These are phyloP conservation scores for Aspergillus vadensis DNA, from an alignment of 2,329 filamentous ascomycete genomes.

Conservation along the genomic window DNA sequence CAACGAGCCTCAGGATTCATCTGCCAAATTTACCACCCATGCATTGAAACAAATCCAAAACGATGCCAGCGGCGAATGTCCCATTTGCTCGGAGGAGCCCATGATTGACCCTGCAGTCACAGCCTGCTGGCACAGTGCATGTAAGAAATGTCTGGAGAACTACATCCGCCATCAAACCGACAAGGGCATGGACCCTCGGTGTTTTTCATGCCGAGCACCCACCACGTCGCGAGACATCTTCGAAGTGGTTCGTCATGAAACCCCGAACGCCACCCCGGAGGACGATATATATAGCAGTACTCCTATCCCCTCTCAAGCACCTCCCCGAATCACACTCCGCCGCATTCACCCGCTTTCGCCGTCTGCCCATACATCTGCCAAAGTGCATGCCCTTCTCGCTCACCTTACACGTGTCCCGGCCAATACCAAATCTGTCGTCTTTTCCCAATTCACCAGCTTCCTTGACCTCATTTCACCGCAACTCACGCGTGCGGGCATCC, in stretches of 20 bases:
- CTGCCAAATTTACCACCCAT: conserved; percentile 79
- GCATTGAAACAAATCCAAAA: conserved; percentile 89
- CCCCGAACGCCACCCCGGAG: conserved; percentile 41
- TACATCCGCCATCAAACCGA: conserved; percentile 86
- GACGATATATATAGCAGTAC: conserved; percentile 44
- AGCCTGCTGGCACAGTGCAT: conserved; percentile 96
- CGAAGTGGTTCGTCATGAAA: conserved; percentile 77
- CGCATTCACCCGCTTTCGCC: conserved; percentile 65
- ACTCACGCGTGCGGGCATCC: conserved; percentile 69
- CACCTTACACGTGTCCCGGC: conserved; percentile 73
- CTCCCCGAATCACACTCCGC: conserved; percentile 60
- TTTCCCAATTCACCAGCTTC: conserved; percentile 97
- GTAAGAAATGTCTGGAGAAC: conserved; percentile 86
- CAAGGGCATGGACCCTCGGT: conserved; percentile 73
- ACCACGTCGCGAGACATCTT: conserved; percentile 86
- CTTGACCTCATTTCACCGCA: conserved; percentile 86
- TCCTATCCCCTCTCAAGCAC: conserved; percentile 39
- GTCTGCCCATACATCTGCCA: conserved; percentile 67
- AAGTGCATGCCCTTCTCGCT: conserved; percentile 76
- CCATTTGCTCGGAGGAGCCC: conserved; percentile 91
- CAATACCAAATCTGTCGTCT: conserved; percentile 83
- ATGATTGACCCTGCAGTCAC: conserved; percentile 95
- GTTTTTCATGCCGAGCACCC: conserved; percentile 85
- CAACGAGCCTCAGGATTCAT: conserved; percentile 53
- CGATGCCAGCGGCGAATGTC: conserved; percentile 85